phyloP scores from a whole-genome alignment of 2,329 filamentous ascomycete genomes.

The Phialophora expanda region DNA sequence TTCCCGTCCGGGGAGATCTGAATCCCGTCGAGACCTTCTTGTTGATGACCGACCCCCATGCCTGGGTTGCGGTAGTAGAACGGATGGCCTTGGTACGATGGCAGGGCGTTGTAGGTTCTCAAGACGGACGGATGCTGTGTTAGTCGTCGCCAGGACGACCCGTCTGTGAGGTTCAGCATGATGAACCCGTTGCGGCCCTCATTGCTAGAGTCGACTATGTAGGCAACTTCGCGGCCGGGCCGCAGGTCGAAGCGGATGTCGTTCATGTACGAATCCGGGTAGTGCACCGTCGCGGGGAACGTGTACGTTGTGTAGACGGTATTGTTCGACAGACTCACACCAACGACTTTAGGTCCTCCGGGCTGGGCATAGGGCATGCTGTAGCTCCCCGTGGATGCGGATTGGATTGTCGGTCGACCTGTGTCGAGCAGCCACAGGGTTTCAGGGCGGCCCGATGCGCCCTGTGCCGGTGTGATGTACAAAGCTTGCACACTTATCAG shows the following conservation, averaged over 20 bases:
- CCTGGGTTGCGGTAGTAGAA: not conserved
- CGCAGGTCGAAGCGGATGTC: slow-evolving; percentile 56
- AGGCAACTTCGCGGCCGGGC: slow-evolving; percentile 51
- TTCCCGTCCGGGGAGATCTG: slow-evolving; percentile 45
- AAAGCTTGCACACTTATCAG: slow-evolving; percentile 55
- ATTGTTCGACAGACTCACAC: not conserved
- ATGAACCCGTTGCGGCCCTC: slow-evolving; percentile 56
- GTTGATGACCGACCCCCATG: slow-evolving; percentile 39
- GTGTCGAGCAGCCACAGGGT: slow-evolving; percentile 56
- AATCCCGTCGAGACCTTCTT: slow-evolving; percentile 46
- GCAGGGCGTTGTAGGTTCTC: slow-evolving; percentile 34
- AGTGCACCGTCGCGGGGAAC: slow-evolving; percentile 51
- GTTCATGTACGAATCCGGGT: slow-evolving; percentile 55
- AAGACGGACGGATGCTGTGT: slow-evolving; percentile 38
- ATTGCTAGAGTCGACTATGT: slow-evolving; percentile 54
- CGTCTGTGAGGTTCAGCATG: slow-evolving; percentile 43
- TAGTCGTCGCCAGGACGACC: slow-evolving; percentile 35
- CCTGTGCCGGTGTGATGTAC: slow-evolving; percentile 50
- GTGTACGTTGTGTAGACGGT: slow-evolving; percentile 48
- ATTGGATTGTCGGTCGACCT: slow-evolving; percentile 51
- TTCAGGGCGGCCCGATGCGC: slow-evolving; percentile 43
- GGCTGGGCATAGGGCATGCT: slow-evolving; percentile 53
- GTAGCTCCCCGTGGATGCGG: slow-evolving; percentile 43
- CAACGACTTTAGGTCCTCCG: not conserved
- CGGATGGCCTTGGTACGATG: not conserved